These are phyloP conservation scores for Neurospora pannonica DNA, from an alignment of 495 filamentous ascomycete species.

Conservation along the genomic window DNA sequence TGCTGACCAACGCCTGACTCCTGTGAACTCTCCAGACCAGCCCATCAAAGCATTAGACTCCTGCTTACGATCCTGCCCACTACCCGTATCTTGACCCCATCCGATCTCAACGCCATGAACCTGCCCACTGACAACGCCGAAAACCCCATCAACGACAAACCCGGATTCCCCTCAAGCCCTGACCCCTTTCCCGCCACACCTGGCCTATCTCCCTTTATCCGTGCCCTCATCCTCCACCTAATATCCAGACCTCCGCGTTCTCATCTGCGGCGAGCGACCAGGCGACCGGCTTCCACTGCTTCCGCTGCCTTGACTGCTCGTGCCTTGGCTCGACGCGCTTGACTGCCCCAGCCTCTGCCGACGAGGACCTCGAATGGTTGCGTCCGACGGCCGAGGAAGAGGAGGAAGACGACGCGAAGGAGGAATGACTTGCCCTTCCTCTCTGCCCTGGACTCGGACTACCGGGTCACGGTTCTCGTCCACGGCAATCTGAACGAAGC, in stretches of 20 bases:
- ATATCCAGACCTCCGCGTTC: neutral
- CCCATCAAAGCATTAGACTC: neutral
- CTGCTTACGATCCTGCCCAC: neutral
- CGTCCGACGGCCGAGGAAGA: neutral
- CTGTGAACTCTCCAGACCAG: neutral
- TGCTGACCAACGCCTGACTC: neutral
- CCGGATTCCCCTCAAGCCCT: neutral
- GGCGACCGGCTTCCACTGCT: neutral
- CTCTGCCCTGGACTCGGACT: rapidly evolving
- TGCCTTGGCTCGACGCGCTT: neutral
- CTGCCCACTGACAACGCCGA: too few relatives aligned
- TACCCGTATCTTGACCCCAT: too few relatives aligned
- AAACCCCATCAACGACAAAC: too few relatives aligned
- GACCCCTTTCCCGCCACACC: neutral
- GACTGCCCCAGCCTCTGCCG: neutral
- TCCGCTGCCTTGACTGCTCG: neutral
- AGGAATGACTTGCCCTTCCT: neutral
- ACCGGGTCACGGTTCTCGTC: neutral
- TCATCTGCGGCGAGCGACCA: too few relatives aligned
- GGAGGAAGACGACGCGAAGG: neutral
- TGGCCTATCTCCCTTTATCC: neutral
- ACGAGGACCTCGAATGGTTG: neutral
- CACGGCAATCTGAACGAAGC: rapidly evolving
- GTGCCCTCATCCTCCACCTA: neutral
- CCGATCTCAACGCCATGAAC: too few relatives aligned